Percentiles rank a stretch among this genome's conserved stretches.
Conservation (phyloP, 2,329 filamentous ascomycete species). For the Hawksworthiomyces lignivorus region DNA sequence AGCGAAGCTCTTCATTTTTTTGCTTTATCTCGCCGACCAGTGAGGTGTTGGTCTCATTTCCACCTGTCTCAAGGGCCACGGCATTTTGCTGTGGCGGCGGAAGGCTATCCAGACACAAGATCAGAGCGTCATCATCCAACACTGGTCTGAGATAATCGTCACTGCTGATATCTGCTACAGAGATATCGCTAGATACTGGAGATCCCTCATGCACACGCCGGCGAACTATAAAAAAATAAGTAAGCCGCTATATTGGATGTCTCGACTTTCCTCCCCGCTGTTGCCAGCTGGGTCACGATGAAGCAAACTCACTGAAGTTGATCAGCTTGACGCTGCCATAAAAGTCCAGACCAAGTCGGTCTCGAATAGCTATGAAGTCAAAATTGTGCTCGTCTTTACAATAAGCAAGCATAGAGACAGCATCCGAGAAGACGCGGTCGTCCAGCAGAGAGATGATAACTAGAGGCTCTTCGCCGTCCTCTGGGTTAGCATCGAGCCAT, state of each 20-base stretch:
- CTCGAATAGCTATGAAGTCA: slow-evolving; percentile 55
- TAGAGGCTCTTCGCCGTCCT: slow-evolving; percentile 51
- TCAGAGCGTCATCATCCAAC: slow-evolving; percentile 79
- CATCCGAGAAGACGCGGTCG: slow-evolving; percentile 56
- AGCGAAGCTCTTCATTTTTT: slow-evolving; percentile 50
- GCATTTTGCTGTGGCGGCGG: slow-evolving; percentile 24
- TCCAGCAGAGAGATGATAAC: slow-evolving; percentile 62
- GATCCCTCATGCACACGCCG: slow-evolving; percentile 35
- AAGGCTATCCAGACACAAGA: slow-evolving; percentile 81
- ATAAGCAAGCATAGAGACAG: slow-evolving; percentile 57
- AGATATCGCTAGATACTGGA: slow-evolving; percentile 49
- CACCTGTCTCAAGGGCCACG: too few relatives aligned
- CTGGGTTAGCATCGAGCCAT: slow-evolving; percentile 32
- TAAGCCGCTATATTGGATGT: too few relatives aligned
- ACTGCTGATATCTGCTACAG: slow-evolving; percentile 57
- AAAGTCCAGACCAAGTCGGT: slow-evolving; percentile 58
- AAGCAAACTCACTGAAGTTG: slow-evolving; percentile 49
- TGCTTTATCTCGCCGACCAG: slow-evolving; percentile 26
- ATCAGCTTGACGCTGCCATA: slow-evolving; percentile 66
- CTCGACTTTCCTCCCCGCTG: too few relatives aligned
- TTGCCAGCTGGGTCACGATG: too few relatives aligned
- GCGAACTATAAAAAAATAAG: slow-evolving; percentile 31
- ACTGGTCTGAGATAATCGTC: slow-evolving; percentile 79
- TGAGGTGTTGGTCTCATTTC: too few relatives aligned
- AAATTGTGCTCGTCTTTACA: slow-evolving; percentile 60